Base-by-base conservation (phyloP, 2,329 filamentous ascomycete species). In the Aaosphaeria pasadenensis region DNA sequence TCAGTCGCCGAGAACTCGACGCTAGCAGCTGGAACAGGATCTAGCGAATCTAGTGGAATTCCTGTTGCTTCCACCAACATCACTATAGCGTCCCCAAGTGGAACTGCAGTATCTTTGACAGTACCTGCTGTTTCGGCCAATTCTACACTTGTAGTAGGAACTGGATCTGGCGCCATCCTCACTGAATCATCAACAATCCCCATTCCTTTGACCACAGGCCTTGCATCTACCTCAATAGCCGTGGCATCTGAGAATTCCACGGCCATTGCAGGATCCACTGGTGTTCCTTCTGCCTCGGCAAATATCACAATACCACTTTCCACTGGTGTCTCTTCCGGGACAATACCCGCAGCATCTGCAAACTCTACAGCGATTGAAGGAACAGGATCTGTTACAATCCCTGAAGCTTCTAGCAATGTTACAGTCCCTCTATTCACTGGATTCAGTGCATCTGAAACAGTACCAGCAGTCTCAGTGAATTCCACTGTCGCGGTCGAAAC, bases 181-280 rank as follows among this genome's bases (percentile, higher is more conserved):
- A 36, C 33, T 9, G 9, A 36, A 4, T 13, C 33, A 13, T 36
- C 33, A 36, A 13, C 9, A 36, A 36, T 11, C 33, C 9, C 13
- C 9, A 36, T 13, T 36, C 9, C 9, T 36, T 36, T 36, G 4
- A 9, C 33, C 13, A 9, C 13, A 36, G 33, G 33, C 9, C 2
- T 13, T 11, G 33, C 33, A 36, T 36, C 33, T 36, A 13, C 9
- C 9, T 36, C 33, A 36, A 32, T 54, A 24, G 41, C 49, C 11
- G 35, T 32, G 7, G 6, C 38, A 6, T 51, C 49, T 7, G 38
- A 17, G 24, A 53, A 53, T 33, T 42, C 44, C 11, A 50, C 50
- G 9, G 33, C 9, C 13, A 36, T 36, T 11, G 33, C 9, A 13
- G 33, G 33, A 36, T 11, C 33, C 33, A 36, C 33, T 36, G 33